Conservation (phyloP, 2,329 filamentous ascomycete genomes). For the Penicillium sp. region DNA sequence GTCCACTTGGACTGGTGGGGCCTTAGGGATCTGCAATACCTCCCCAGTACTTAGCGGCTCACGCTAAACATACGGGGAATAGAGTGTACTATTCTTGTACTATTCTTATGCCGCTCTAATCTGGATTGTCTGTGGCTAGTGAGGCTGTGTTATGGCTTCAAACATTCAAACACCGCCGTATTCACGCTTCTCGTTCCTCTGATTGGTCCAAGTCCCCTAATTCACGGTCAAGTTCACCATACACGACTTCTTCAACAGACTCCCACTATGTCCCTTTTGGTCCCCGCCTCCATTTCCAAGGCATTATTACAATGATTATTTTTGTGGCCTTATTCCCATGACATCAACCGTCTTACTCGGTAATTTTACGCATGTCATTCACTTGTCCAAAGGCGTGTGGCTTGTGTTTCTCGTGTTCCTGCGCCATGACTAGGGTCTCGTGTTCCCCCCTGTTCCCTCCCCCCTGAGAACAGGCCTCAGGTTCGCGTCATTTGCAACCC, state of each 20-base stretch:
- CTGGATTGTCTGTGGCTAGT: conserved; percentile 10
- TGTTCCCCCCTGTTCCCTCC: conserved; percentile 7
- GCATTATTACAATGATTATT: neutral
- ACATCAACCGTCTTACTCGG: neutral
- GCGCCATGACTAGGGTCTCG: conserved; percentile 17
- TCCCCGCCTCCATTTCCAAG: neutral
- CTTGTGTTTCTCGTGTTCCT: conserved; percentile 26
- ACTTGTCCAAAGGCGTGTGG: conserved; percentile 13
- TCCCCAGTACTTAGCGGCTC: conserved; percentile 8
- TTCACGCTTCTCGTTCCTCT: neutral
- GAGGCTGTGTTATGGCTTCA: conserved; percentile 18
- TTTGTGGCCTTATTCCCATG: neutral
- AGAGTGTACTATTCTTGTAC: conserved; percentile 2
- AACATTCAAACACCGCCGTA: conserved; percentile 22
- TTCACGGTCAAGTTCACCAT: conserved; percentile 5
- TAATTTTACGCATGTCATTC: conserved; percentile 11
- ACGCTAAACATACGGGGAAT: neutral
- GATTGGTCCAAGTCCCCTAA: conserved; percentile 12
- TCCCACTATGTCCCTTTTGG: neutral
- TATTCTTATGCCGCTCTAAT: neutral
- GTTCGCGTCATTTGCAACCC: conserved; percentile 12
- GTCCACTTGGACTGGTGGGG: neutral
- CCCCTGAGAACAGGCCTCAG: conserved; percentile 4
- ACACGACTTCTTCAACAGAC: neutral
- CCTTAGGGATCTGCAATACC: conserved; percentile 6